Conservation (phyloP, 2,329 filamentous ascomycete species). For the Sarocladium strictum region DNA sequence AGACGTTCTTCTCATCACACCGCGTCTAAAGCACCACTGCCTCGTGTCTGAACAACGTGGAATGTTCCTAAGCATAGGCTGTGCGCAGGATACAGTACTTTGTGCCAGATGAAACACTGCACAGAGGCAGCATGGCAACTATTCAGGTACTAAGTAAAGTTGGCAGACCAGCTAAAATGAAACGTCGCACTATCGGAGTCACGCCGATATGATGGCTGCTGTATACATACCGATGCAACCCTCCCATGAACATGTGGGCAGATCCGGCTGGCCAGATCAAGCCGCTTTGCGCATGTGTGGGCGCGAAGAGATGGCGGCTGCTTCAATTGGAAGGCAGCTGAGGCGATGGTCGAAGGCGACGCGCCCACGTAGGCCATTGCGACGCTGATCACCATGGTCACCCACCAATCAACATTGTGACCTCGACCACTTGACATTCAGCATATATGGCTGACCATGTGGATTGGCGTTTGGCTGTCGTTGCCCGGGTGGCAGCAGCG, state of each 20-base stretch:
- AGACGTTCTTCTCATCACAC: slow-evolving; percentile 24
- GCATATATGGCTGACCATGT: background rate
- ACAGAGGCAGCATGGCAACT: too few species aligned
- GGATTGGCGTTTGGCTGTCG: too few species aligned
- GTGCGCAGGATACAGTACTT: too few species aligned
- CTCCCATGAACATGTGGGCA: background rate
- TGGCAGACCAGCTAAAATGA: too few species aligned
- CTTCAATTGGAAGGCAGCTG: background rate
- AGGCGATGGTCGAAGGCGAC: background rate
- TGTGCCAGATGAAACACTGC: too few species aligned
- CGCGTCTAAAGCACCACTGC: background rate
- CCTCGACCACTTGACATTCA: background rate
- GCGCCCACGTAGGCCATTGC: background rate
- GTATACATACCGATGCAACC: background rate
- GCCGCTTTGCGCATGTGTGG: background rate
- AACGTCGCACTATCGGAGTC: too few species aligned
- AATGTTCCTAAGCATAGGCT: too few species aligned
- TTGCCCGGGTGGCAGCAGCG: too few species aligned
- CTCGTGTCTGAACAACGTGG: too few species aligned
- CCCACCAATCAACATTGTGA: background rate
- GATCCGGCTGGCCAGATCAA: background rate
- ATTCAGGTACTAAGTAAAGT: too few species aligned
- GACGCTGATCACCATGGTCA: background rate
- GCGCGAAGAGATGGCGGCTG: background rate
- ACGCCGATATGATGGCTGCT: too few species aligned